Conservation (phyloP, 2,329 filamentous ascomycete genomes). For the Hypoxylon sp. region DNA sequence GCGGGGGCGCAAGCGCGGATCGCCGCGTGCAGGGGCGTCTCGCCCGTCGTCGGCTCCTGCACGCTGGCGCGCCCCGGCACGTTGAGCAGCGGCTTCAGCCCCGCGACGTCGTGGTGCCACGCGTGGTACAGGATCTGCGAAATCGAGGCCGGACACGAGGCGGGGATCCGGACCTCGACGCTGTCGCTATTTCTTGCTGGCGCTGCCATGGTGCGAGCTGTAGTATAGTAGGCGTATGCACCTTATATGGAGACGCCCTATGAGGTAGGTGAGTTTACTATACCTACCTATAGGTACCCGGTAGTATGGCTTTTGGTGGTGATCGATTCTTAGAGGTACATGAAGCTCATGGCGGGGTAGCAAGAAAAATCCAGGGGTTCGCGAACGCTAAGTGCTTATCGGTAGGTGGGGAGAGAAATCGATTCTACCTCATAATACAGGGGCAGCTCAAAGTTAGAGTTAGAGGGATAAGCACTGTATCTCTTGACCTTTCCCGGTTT, state of each 20-base stretch:
- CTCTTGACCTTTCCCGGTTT: constrained; percentile 16
- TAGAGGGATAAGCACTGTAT: constrained; percentile 26
- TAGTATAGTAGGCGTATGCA: not conserved
- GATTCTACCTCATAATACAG: constrained; percentile 11
- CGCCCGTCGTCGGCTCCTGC: constrained; percentile 86
- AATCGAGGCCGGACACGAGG: constrained; percentile 62
- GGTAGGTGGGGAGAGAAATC: constrained; percentile 28
- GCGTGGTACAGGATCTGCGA: constrained; percentile 65
- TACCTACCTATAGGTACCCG: too few relatives aligned
- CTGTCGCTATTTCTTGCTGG: constrained; percentile 62
- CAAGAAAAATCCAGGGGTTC: constrained; percentile 29
- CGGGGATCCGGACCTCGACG: constrained; percentile 64
- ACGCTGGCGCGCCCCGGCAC: constrained; percentile 74
- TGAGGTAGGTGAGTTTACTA: too few relatives aligned
- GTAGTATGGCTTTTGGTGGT: too few relatives aligned
- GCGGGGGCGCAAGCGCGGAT: constrained; percentile 77
- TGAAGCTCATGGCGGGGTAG: constrained; percentile 31
- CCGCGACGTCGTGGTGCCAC: constrained; percentile 71
- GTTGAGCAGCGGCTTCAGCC: constrained; percentile 76
- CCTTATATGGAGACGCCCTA: too few relatives aligned
- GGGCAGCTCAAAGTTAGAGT: constrained; percentile 2
- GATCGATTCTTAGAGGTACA: not conserved
- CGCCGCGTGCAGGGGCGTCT: constrained; percentile 89
- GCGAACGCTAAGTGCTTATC: constrained; percentile 1
- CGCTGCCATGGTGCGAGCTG: not conserved